phyloP scores from a whole-genome alignment of 2,329 filamentous ascomycete genomes.

The Aspergillus costaricaensis region DNA sequence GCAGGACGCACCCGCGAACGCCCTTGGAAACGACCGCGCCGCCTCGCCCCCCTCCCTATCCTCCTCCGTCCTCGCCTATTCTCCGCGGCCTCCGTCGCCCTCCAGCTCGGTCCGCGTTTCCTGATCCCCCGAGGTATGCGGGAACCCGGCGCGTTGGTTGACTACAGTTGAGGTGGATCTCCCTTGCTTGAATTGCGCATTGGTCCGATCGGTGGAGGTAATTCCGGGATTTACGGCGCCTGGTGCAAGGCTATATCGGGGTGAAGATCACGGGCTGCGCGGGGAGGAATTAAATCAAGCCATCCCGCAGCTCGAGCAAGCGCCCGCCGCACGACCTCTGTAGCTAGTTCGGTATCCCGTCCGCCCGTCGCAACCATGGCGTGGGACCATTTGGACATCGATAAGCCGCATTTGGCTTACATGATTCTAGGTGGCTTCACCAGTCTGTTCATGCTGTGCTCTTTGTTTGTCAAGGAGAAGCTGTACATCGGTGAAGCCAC shows the following conservation, averaged over 20 bases:
- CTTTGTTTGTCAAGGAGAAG: constrained; percentile 95
- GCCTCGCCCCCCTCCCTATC: too few species aligned
- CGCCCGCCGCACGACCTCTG: background rate
- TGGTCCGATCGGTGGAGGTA: constrained; percentile 11
- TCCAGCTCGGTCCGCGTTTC: background rate
- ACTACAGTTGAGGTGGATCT: constrained; percentile 26
- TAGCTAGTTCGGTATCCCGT: background rate
- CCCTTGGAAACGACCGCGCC: background rate
- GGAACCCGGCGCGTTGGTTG: constrained; percentile 8
- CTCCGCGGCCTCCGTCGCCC: constrained; percentile 9
- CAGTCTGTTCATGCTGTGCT: constrained; percentile 96
- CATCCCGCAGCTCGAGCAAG: background rate
- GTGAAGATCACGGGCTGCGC: constrained; percentile 2
- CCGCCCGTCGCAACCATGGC: constrained; percentile 41
- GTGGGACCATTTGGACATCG: constrained; percentile 64
- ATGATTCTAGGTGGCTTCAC: constrained; percentile 98
- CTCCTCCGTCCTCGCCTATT: constrained; percentile 6
- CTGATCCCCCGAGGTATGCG: constrained; percentile 10
- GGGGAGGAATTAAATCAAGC: background rate
- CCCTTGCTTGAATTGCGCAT: constrained; percentile 26
- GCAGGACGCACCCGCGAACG: constrained; percentile 10
- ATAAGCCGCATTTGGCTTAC: constrained; percentile 95
- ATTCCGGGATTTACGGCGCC: background rate
- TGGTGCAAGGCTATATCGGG: constrained; percentile 8
- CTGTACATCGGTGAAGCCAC: constrained; percentile 99